These are phyloP conservation scores for Cryptosporidium xiaoi DNA, from an alignment of 169 alveolate species.

Conservation along the genomic window DNA sequence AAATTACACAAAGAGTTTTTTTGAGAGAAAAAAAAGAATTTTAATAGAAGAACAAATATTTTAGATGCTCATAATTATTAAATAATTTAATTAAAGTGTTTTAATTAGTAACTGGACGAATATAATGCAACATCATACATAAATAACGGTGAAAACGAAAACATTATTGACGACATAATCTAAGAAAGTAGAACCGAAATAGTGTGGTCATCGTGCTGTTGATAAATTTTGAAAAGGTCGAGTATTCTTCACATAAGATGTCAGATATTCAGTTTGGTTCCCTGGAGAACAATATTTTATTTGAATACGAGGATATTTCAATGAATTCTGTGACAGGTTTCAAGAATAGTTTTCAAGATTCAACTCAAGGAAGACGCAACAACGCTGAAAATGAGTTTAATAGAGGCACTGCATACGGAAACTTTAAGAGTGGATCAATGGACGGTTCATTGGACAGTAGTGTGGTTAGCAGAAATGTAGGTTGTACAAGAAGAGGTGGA, in stretches of 20 bases:
- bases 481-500: slow-evolving; percentile 53
- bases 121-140: no score
- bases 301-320: slow-evolving; percentile 41
- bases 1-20: no score
- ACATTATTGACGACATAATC: no score
- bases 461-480: neutral
- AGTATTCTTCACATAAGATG: slow-evolving; percentile 1
- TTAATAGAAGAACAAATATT: no score
- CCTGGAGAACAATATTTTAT: slow-evolving; percentile 29
- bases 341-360: slow-evolving; percentile 13
- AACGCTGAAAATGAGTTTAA: slow-evolving; percentile 10
- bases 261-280: slow-evolving; percentile 33
- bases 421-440: slow-evolving; percentile 31
- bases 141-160: no score
- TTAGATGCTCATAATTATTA: neutral
- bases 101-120: neutral
- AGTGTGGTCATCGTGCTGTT: no score
- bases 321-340: slow-evolving; percentile 19
- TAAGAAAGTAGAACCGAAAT: no score
- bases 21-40: no score
- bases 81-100: neutral
- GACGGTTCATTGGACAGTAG: slow-evolving; percentile 10
- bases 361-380: neutral
- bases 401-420: neutral
- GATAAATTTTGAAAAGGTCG: no score